Evolutionary conservation across 371 early-diverging fungal genomes (phyloP), one percentile per base, ranked within the genome.

Genomic region (Lichtheimia corymbifera): DNA sequence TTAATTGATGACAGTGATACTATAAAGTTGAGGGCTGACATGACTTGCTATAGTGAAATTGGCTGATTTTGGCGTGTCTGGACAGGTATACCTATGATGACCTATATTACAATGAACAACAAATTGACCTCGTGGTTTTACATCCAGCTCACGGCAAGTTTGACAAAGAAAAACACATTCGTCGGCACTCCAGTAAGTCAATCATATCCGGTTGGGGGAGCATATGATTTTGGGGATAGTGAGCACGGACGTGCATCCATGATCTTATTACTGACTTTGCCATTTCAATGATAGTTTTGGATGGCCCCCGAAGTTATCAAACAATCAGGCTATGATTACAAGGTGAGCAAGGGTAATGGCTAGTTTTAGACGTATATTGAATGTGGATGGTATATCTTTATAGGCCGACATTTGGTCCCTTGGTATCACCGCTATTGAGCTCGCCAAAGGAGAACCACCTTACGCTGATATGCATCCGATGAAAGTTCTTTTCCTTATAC

Each of bases 301-400:
- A 96, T 98, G 95, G 98, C 97, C 2, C 99, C 99, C 5, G 97
- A 99, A 79, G 97, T 99, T 0, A 98, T 99, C 63, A 89, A 89
- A 64, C 93, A 94, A 73, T 91, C 93, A 3, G 97, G 96, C 14
- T 99, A 99, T 67, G 91, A 96, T 74, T 86, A 86, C 73, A 97
- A 95, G 85, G 79, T 79, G 66, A 55, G 11, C 35, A 27, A 28
- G 30, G 28, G 13, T 13, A 53, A 14, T 18, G 27, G 7, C 20
- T 56, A 20, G 12, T 22, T 27, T 28, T 24, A 6, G 24, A 27
- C 27, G 7, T 43, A 53, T 45, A n/a, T 47, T 35, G 35, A 35
- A 9, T 35, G 35, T 35, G 35, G 11, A 35, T 35, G 35, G 35
- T 35, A 35, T 35, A 35, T 45, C n/a, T 12, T 49, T 41, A 44